These are phyloP conservation scores for Boletus speciosus DNA, from an alignment of 768 basidiomycete genomes.

Conservation along the genomic window DNA sequence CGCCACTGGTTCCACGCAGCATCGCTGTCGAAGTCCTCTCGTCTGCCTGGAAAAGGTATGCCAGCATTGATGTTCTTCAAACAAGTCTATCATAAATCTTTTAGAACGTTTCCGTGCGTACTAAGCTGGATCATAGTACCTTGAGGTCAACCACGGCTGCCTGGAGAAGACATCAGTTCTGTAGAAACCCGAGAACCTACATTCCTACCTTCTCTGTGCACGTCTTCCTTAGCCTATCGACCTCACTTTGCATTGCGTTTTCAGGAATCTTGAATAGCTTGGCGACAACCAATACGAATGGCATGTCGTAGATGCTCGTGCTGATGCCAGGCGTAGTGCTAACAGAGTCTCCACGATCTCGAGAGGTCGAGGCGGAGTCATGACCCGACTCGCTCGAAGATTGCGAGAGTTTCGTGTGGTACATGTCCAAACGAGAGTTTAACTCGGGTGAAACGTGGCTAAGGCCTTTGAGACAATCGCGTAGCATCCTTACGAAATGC, in stretches of 20 bases:
- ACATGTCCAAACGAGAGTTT: conserved; percentile 75
- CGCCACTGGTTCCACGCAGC: conserved; percentile 85
- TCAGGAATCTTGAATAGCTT: conserved; percentile 73
- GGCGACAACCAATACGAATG: conserved; percentile 65
- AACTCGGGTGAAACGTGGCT: conserved; percentile 85
- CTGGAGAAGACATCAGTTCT: conserved; percentile 33
- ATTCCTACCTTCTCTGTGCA: conserved; percentile 71
- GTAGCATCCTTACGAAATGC: conserved; percentile 80
- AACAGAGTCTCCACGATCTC: conserved; percentile 52
- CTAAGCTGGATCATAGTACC: conserved; percentile 37
- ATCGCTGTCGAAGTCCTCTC: conserved; percentile 83
- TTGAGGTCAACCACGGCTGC: conserved; percentile 87
- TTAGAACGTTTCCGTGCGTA: conserved; percentile 1
- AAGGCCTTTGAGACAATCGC: conserved; percentile 70
- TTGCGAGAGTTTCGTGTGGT: conserved; percentile 74
- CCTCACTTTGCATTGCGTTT: conserved; percentile 64
- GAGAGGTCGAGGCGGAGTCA: conserved; percentile 57
- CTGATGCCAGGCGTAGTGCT: conserved; percentile 35
- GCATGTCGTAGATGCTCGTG: conserved; percentile 68
- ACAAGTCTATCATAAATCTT: conserved; percentile 50
- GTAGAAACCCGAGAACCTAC: background rate
- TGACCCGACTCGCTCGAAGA: conserved; percentile 63
- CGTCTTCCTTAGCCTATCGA: conserved; percentile 57
- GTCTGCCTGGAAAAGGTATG: conserved; percentile 75
- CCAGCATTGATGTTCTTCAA: conserved; percentile 89